A percentile compares a stretch with the other conserved stretches of the same genome.
phyloP scores from a whole-genome alignment of 2,329 filamentous ascomycete species.

The Cytospora piceae region DNA sequence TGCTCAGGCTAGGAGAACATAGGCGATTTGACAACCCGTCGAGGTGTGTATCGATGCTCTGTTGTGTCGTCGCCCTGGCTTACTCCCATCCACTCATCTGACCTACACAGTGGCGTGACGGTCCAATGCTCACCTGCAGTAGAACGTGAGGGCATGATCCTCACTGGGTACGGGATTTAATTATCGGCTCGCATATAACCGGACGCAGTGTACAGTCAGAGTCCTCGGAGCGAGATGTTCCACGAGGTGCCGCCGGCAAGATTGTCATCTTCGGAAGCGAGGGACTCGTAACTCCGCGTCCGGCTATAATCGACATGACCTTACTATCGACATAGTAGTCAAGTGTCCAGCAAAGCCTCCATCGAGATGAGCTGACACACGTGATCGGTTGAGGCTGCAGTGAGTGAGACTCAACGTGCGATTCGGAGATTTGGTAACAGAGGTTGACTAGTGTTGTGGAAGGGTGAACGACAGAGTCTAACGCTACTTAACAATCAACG shows the following conservation, averaged over 20 bases:
- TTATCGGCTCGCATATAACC: slow-evolving; percentile 15
- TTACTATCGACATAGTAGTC: not conserved
- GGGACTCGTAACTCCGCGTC: not conserved
- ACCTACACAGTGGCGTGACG: slow-evolving; percentile 23
- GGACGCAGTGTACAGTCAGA: not conserved
- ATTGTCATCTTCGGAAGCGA: not conserved
- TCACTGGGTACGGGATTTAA: slow-evolving; percentile 15
- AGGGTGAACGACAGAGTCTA: not conserved
- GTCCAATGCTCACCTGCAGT: slow-evolving; percentile 9
- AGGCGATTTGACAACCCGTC: not conserved
- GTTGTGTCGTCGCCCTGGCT: not conserved
- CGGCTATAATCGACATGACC: not conserved
- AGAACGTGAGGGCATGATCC: slow-evolving; percentile 15
- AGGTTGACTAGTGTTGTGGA: not conserved
- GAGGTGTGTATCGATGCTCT: not conserved
- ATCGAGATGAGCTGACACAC: slow-evolving; percentile 13
- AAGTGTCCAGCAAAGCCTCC: not conserved
- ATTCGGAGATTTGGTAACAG: not conserved
- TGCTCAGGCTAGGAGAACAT: not conserved
- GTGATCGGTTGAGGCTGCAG: slow-evolving; percentile 20
- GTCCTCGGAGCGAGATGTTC: not conserved
- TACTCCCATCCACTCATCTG: slow-evolving; percentile 17
- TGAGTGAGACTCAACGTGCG: slow-evolving; percentile 15
- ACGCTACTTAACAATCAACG: not conserved
- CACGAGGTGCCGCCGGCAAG: not conserved